A percentile compares a stretch with the other conserved stretches of the same genome.
These are phyloP conservation scores for Miscanthus lutarioriparius DNA, from an alignment of 176 grass and related monocot species.

Conservation along the genomic window DNA sequence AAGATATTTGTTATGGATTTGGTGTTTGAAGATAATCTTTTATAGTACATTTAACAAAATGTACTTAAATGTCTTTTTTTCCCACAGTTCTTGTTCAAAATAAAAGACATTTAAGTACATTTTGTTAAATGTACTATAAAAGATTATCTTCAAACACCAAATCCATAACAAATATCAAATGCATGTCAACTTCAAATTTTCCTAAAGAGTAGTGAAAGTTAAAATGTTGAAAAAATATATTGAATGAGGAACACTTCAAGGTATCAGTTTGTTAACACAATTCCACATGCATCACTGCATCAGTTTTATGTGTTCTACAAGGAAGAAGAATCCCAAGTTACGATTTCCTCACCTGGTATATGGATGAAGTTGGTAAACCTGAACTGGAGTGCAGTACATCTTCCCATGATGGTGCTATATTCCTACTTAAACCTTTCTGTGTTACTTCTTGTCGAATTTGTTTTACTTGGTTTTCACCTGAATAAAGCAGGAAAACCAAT, in stretches of 20 bases:
- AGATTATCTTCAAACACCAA: background rate
- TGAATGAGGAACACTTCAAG: background rate
- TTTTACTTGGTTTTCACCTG: conserved; percentile 49
- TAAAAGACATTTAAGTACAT: background rate
- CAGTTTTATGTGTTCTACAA: background rate
- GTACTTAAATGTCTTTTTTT: background rate
- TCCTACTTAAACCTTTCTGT: conserved; percentile 46
- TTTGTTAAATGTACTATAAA: background rate
- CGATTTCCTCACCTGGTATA: conserved; percentile 52
- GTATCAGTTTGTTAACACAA: background rate
- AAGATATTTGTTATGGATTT: conserved; percentile 9
- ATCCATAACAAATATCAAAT: background rate
- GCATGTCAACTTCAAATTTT: conserved; percentile 7
- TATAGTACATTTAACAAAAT: background rate
- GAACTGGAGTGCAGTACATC: conserved; percentile 72
- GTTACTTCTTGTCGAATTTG: conserved; percentile 50
- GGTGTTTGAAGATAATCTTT: background rate
- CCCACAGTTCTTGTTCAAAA: too few relatives aligned
- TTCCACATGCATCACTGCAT: background rate
- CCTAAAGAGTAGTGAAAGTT: conserved; percentile 3
- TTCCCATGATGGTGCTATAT: conserved; percentile 74
- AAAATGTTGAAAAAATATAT: conserved; percentile 3
- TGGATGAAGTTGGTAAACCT: conserved; percentile 42
- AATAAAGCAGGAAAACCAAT: conserved; percentile 22
- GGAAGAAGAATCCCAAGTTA: background rate